Evolutionary conservation across 106 monocot genomes (phyloP).

Genomic region (Dendrobium huoshanense): DNA sequence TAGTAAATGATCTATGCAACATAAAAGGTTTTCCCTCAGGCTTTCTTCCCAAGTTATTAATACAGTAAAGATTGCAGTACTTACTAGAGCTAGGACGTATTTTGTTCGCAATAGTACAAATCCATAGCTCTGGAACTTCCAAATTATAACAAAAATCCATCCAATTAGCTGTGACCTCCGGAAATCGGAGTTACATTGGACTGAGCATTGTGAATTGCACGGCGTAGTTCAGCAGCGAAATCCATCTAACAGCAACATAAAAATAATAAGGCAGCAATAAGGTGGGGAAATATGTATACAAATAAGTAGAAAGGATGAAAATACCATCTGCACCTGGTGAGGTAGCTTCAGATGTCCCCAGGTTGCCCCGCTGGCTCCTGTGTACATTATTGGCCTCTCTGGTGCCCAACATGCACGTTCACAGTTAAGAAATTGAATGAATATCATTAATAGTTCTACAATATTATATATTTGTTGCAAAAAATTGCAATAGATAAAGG

Average conservation of each 20-base stretch:
- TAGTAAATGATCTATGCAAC: too few species aligned
- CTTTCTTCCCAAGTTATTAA: too few species aligned
- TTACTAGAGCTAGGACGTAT: too few species aligned
- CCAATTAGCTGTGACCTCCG: conserved; percentile 14
- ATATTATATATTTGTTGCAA: too few species aligned
- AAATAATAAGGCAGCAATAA: neutral
- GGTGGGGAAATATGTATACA: neutral
- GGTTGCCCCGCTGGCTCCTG: conserved; percentile 69
- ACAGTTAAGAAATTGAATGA: neutral
- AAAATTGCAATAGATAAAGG: too few species aligned
- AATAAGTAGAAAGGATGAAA: neutral
- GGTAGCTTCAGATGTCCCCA: conserved; percentile 82
- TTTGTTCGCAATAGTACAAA: too few species aligned
- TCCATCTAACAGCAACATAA: conserved; percentile 32
- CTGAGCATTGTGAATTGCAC: conserved; percentile 21
- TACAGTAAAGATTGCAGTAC: too few species aligned
- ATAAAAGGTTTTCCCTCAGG: too few species aligned
- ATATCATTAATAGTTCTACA: neutral
- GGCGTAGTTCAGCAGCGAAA: conserved; percentile 38
- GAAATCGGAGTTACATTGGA: conserved; percentile 1
- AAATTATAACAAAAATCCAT: neutral
- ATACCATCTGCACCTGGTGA: conserved; percentile 43
- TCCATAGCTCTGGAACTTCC: too few species aligned
- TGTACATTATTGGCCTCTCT: conserved; percentile 75
- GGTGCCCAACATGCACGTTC: conserved; percentile 1